Evolutionary conservation across 2,329 filamentous ascomycete genomes (phyloP).

Genomic region (Xylaria sp.): DNA sequence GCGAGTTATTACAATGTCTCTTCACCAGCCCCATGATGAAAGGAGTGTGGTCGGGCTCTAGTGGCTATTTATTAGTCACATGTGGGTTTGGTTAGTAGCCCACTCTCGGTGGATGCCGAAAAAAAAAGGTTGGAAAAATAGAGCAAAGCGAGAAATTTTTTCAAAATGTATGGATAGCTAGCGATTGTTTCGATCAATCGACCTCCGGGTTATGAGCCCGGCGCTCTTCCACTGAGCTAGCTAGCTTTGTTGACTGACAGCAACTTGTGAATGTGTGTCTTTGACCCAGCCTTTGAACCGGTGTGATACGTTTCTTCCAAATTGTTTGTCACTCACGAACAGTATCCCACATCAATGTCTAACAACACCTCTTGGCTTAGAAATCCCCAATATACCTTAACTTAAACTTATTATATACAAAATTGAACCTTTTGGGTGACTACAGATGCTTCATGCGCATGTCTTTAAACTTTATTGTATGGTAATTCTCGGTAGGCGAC

Average conservation of each 20-base stretch:
- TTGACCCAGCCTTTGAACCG: too few relatives aligned
- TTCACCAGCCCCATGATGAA: neutral
- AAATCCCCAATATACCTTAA: too few relatives aligned
- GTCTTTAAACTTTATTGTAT: neutral
- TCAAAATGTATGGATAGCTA: constrained; percentile 32
- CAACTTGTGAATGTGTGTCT: too few relatives aligned
- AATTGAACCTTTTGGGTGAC: neutral
- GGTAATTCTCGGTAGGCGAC: neutral
- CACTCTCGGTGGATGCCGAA: neutral
- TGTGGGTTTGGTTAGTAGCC: neutral
- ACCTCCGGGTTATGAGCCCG: constrained; percentile 51
- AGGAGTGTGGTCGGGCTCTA: neutral
- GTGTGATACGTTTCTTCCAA: neutral
- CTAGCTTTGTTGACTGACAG: too few relatives aligned
- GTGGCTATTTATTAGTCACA: neutral
- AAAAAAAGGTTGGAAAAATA: neutral
- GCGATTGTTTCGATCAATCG: constrained; percentile 51
- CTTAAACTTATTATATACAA: neutral
- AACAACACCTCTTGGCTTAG: neutral
- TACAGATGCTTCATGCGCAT: neutral
- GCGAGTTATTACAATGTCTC: neutral
- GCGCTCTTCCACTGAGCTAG: constrained; percentile 49
- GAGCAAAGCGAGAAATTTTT: neutral
- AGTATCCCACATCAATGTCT: neutral
- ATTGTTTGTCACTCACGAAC: neutral